Evolutionary conservation across 2,329 filamentous ascomycete genomes (phyloP), one percentile per base, ranked within the genome.

Genomic region (Claviceps sp.): DNA sequence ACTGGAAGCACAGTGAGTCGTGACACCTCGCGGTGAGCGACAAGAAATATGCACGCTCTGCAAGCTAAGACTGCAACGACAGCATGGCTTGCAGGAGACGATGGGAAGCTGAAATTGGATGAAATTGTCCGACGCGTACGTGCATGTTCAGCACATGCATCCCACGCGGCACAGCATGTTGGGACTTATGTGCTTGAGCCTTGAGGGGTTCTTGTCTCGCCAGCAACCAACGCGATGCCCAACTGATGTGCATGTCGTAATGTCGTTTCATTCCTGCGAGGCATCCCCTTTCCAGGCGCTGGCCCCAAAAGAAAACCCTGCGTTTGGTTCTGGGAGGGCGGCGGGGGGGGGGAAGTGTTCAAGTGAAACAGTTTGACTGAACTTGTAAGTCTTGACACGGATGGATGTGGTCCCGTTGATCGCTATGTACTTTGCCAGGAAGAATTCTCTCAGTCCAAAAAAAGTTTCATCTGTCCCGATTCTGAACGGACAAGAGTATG

Each of bases 41-140:
- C 48, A 11, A 44, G n/a, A 37, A 20, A 20, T 9, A 41, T 5
- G 16, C 22, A 42, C 5, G 20, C 47, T 22, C 37, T 9, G 13
- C 22, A 22, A 22, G 22, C 22, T 22, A 22, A 22, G 22, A 22
- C 22, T 22, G 22, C 7, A 37, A 44, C 24, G 18, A 22, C 40
- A 44, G 37, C 22, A 22, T 9, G 16, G 9, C 26, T 37, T 34
- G 37, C 48, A 26, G 43, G 5, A 50, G 48, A 37, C 30, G 30
- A 18, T 41, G 30, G 37, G 22, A 47, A 13, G 34, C 5, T 20
- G 24, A 14, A 8, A 43, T 16, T 14, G 3, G 5, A 38, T 26
- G 7, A 45, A 50, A 51, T 40, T 46, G 37, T 42, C 43, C 50
- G 50, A 51, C 43, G 50, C 50, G 24, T 47, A 41, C 43, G 37